phyloP scores from a whole-genome alignment of 108 stramenopile genomes.

The Skeletonema tropicum region DNA sequence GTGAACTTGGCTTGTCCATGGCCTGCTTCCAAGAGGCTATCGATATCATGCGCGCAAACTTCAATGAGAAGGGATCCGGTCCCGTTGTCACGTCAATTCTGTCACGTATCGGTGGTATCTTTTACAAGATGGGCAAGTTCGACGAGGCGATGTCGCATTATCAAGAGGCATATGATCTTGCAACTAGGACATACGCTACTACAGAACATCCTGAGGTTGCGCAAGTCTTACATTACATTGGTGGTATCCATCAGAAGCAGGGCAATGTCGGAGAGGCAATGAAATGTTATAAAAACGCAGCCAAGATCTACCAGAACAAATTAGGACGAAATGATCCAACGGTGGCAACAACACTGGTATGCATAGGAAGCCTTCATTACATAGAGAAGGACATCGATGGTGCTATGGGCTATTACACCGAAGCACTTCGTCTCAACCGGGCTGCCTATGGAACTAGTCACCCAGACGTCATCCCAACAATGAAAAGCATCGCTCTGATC shows the following conservation, averaged over 20 bases:
- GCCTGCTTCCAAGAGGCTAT: slow-evolving; percentile 74
- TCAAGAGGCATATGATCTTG: slow-evolving; percentile 75
- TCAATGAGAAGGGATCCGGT: slow-evolving; percentile 44
- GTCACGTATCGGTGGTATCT: slow-evolving; percentile 73
- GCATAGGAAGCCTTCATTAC: slow-evolving; percentile 83
- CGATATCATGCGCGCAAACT: slow-evolving; percentile 55
- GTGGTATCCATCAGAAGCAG: slow-evolving; percentile 60
- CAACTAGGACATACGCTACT: slow-evolving; percentile 60
- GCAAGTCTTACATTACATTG: slow-evolving; percentile 79
- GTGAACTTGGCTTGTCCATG: slow-evolving; percentile 73
- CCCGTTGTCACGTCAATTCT: slow-evolving; percentile 58
- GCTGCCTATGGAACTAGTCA: slow-evolving; percentile 78
- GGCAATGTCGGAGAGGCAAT: slow-evolving; percentile 71
- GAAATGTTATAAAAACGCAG: slow-evolving; percentile 81
- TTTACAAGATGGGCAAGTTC: slow-evolving; percentile 67
- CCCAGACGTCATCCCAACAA: slow-evolving; percentile 87
- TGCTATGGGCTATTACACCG: slow-evolving; percentile 81
- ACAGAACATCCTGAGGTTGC: slow-evolving; percentile 79
- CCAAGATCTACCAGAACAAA: slow-evolving; percentile 76
- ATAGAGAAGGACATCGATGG: slow-evolving; percentile 72
- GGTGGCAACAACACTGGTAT: slow-evolving; percentile 78
- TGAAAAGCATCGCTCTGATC: slow-evolving; percentile 81
- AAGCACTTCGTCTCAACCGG: slow-evolving; percentile 78
- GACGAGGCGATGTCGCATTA: slow-evolving; percentile 79
- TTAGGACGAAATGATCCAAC: slow-evolving; percentile 76